These are phyloP conservation scores for Neltuma alba DNA, from an alignment of 306 rosid species.

Conservation along the genomic window DNA sequence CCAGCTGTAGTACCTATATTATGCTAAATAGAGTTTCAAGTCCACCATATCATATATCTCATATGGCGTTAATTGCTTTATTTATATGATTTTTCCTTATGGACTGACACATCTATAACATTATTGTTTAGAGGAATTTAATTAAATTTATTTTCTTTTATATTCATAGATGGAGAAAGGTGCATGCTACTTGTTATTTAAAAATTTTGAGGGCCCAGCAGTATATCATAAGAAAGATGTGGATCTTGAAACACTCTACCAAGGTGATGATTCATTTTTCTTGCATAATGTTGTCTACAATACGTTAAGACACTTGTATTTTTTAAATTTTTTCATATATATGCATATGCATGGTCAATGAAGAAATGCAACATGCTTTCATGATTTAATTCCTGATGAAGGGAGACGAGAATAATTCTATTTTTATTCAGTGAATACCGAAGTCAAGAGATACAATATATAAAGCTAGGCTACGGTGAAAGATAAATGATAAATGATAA, in stretches of 20 bases:
- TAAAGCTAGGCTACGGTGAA: too few relatives aligned
- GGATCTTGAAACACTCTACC: slow-evolving; percentile 53
- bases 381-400: slow-evolving; percentile 17
- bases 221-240: slow-evolving; percentile 56
- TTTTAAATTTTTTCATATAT: neutral
- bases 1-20: neutral
- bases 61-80: neutral
- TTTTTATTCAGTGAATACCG: too few relatives aligned
- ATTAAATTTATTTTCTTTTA: slow-evolving; percentile 25
- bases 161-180: slow-evolving; percentile 59
- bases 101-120: neutral
- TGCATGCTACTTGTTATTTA: slow-evolving; percentile 61
- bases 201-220: slow-evolving; percentile 59
- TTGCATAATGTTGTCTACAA: neutral
- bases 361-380: neutral
- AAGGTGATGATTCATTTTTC: slow-evolving; percentile 59
- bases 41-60: neutral
- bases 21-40: neutral
- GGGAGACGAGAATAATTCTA: too few relatives aligned
- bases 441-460: too few relatives aligned
- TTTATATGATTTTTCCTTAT: neutral
- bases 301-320: neutral
- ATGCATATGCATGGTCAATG: neutral
- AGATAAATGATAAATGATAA: too few relatives aligned
- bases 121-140: slow-evolving; percentile 6